Percentiles rank a stretch among this genome's conserved stretches.
phyloP scores from a whole-genome alignment of 208 protist genomes.

The Hexamita inflata region DNA sequence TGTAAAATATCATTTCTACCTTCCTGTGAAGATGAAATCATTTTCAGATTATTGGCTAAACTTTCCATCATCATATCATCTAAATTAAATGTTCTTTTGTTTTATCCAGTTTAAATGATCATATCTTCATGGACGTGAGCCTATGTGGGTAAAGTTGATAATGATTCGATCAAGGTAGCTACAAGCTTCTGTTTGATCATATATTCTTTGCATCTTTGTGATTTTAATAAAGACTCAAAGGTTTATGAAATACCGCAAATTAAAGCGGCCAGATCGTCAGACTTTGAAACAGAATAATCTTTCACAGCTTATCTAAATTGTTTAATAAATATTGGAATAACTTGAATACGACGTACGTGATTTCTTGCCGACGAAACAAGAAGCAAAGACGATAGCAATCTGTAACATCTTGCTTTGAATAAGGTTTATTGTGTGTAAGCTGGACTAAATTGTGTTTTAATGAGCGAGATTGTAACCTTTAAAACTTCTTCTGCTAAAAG shows the following conservation, averaged over 20 bases:
- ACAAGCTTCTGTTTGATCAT: not conserved
- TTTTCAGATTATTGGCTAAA: not conserved
- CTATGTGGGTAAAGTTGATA: not conserved
- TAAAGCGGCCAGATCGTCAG: not conserved
- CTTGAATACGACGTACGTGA: not conserved
- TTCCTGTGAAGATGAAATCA: not conserved
- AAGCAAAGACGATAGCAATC: not conserved
- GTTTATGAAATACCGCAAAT: not conserved
- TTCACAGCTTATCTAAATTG: not conserved
- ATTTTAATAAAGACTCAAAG: slow-evolving; percentile 4
- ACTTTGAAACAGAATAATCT: not conserved
- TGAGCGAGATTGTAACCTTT: not conserved
- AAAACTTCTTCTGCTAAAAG: not conserved
- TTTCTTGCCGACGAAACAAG: not conserved
- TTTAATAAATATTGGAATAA: not conserved
- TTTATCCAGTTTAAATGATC: not conserved
- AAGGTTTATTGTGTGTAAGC: not conserved
- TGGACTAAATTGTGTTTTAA: not conserved
- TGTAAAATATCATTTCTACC: not conserved
- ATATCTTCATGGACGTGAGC: not conserved
- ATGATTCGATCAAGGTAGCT: not conserved
- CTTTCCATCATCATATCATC: slow-evolving; percentile 6
- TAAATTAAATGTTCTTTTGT: not conserved
- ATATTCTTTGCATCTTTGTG: not conserved
- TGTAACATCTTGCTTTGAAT: not conserved